These are phyloP conservation scores for Sporobolomyces roseus DNA, from an alignment of 768 basidiomycete genomes.

Conservation along the genomic window DNA sequence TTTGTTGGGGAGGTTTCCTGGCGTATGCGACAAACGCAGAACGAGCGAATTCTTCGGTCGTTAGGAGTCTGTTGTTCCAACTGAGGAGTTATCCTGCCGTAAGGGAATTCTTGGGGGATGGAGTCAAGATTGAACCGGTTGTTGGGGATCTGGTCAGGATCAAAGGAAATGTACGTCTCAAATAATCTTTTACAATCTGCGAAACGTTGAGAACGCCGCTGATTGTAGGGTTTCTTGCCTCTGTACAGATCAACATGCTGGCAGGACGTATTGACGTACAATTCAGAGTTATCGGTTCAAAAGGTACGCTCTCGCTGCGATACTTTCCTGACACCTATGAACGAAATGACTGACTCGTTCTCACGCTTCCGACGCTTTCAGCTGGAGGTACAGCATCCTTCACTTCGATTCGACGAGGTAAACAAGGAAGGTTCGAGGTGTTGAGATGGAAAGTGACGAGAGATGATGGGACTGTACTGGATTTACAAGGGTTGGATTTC, in stretches of 20 bases:
- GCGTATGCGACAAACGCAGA: conserved; percentile 41
- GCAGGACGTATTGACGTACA: conserved; percentile 41
- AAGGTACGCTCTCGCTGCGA: conserved; percentile 11
- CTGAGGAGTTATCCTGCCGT: conserved; percentile 26
- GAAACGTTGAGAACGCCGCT: too few species aligned
- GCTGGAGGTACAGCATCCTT: conserved; percentile 38
- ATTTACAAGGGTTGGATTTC: conserved; percentile 30
- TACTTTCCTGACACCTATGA: background rate
- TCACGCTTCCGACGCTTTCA: background rate
- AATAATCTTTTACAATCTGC: too few species aligned
- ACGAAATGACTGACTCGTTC: too few species aligned
- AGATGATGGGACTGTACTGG: conserved; percentile 40
- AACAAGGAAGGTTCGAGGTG: conserved; percentile 37
- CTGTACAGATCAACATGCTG: conserved; percentile 40
- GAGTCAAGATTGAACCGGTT: conserved; percentile 32
- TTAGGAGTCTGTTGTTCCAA: conserved; percentile 34
- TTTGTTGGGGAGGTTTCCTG: conserved; percentile 37
- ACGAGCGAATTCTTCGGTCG: conserved; percentile 40
- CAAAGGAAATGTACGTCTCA: conserved; percentile 36
- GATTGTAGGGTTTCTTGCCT: background rate
- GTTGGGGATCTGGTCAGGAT: conserved; percentile 36
- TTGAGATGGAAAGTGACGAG: conserved; percentile 39
- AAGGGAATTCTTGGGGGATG: conserved; percentile 33
- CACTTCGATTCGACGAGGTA: conserved; percentile 40
- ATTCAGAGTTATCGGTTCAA: conserved; percentile 35